Evolutionary conservation across 2,329 filamentous ascomycete species (phyloP).

Genomic region (Pestalotiopsis sp.): DNA sequence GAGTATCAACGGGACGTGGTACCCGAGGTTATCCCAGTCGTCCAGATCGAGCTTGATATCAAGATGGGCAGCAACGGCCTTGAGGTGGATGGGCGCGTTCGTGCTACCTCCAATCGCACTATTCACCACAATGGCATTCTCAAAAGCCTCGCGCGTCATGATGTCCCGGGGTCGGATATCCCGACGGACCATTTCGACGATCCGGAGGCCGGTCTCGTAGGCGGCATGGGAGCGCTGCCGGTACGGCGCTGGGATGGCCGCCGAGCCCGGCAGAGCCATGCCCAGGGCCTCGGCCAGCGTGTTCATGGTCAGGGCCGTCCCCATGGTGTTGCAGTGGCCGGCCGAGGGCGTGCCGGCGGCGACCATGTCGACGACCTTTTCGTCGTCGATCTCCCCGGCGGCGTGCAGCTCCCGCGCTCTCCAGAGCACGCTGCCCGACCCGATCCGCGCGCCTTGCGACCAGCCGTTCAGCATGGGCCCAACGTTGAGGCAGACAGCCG

Average conservation of each 20-base stretch:
- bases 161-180: slow-evolving; percentile 56
- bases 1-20: slow-evolving; percentile 50
- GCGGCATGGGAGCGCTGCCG: slow-evolving; percentile 49
- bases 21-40: slow-evolving; percentile 56
- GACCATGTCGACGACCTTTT: slow-evolving; percentile 48
- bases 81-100: slow-evolving; percentile 59
- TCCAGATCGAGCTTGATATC: slow-evolving; percentile 52
- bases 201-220: slow-evolving; percentile 49
- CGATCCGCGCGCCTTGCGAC: slow-evolving; percentile 40
- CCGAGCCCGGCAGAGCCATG: slow-evolving; percentile 53
- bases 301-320: slow-evolving; percentile 56
- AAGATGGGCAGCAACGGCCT: slow-evolving; percentile 56
- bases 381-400: slow-evolving; percentile 45
- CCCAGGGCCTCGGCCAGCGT: slow-evolving; percentile 54
- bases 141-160: slow-evolving; percentile 56
- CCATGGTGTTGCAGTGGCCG: slow-evolving; percentile 57
- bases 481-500: slow-evolving; percentile 53
- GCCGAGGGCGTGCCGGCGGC: slow-evolving; percentile 42
- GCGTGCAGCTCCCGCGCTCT: slow-evolving; percentile 49
- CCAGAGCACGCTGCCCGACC: slow-evolving; percentile 50
- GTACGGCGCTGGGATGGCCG: slow-evolving; percentile 53
- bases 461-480: slow-evolving; percentile 56
- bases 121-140: slow-evolving; percentile 57
- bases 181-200: slow-evolving; percentile 51
- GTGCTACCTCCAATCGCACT: slow-evolving; percentile 59